phyloP scores from a whole-genome alignment of 371 early-diverging fungal genomes.

The Rhizomucor pusillus region DNA sequence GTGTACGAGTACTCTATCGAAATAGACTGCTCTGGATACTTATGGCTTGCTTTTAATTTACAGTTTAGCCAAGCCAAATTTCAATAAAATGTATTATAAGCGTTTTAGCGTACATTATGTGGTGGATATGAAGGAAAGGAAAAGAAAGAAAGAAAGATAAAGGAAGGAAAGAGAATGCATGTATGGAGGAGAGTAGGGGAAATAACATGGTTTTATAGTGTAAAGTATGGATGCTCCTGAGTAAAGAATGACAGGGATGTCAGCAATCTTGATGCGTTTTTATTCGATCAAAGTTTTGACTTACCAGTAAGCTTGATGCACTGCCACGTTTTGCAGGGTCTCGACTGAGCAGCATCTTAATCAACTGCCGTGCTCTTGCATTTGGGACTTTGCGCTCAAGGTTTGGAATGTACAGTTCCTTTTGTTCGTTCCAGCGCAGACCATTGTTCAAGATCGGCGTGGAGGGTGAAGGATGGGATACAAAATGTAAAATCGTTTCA shows the following conservation, averaged over 20 bases:
- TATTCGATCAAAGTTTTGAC: neutral
- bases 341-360: conserved; percentile 33
- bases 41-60: neutral
- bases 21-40: neutral
- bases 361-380: conserved; percentile 29
- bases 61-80: conserved; percentile 24
- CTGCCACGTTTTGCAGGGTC: conserved; percentile 41
- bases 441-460: conserved; percentile 49
- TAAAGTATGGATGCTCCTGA: too few species aligned
- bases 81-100: neutral
- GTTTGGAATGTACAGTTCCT: conserved; percentile 46
- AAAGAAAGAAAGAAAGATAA: too few species aligned
- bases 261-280: too few species aligned
- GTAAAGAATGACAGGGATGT: too few species aligned
- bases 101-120: too few species aligned
- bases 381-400: conserved; percentile 35
- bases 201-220: too few species aligned
- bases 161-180: too few species aligned
- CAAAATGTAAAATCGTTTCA: conserved; percentile 47
- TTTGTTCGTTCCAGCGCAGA: conserved; percentile 44
- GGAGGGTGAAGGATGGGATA: conserved; percentile 48
- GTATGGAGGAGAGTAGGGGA: too few species aligned
- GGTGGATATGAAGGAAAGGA: too few species aligned
- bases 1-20: neutral
- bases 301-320: conserved; percentile 39